Base-by-base conservation (phyloP, 139 green algal species). In the Volvox africanus region DNA sequence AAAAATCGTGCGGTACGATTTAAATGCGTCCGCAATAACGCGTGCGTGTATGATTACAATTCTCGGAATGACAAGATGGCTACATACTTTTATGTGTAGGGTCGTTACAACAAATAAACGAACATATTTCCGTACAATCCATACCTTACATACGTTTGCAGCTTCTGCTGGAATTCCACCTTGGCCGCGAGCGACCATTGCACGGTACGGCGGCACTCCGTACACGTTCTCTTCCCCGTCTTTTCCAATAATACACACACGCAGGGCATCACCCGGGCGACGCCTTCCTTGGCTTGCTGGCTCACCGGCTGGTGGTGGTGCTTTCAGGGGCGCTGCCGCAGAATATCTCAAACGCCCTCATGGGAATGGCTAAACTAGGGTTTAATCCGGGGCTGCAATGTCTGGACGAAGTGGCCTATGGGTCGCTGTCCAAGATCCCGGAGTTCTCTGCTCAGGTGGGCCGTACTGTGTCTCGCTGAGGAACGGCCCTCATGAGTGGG, bases 361-460 rank as follows among this genome's bases (percentile, higher is more conserved):
- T 89, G 69, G 85, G 85, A 17, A 9, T 67, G n/a, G 83, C 83
- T 12, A 37, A 68, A 67, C 32, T 88, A 67, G 82, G 82, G 19
- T 88, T 65, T 33, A 88, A 61, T 61, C 82, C 82, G 61, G 82
- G 82, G 32, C 30, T 19, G 21, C 26, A 16, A 1, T 89, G 83
- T 32, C 24, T 80, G 83, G 67, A 80, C 22, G 22, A 33, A 19
- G 22, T 80, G 83, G 83, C 83, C 65, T n/a, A n/a, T 9, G 83
- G 83, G 83, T 62, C 67, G 35, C 30, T 88, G 82, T n/a, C 37
- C 0, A 79, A 79, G 30, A 55, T 89, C 0, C 18, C 22, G 28
- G 85, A 89, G 1, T 89, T 89, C 36, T 30, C 37, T 20, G 28
- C 85, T 69, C 85, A 89, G 69, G 85, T 89, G 83, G 12, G 83